A percentile compares a stretch with the other conserved stretches of the same genome.
phyloP scores from a whole-genome alignment of 1,284 basidiomycete species.

The Retiboletus flavoniger region DNA sequence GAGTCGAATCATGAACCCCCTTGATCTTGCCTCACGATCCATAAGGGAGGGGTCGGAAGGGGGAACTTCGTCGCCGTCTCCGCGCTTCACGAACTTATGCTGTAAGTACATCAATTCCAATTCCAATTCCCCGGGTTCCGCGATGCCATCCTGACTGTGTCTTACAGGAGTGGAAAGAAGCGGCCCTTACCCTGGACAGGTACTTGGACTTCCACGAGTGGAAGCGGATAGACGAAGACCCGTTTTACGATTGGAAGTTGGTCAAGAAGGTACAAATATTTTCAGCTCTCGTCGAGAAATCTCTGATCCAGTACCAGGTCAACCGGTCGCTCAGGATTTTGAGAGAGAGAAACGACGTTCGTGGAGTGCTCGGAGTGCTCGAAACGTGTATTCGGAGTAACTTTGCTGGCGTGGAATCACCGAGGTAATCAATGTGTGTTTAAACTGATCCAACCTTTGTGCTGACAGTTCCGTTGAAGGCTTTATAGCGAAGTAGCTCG shows the following conservation, averaged over 20 bases:
- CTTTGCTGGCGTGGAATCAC: conserved; percentile 93
- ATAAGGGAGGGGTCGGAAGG: conserved; percentile 82
- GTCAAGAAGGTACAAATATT: conserved; percentile 60
- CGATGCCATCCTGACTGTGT: not conserved
- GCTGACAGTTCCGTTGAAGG: conserved; percentile 37
- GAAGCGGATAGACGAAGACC: conserved; percentile 84
- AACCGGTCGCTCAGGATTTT: conserved; percentile 61
- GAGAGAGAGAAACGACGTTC: conserved; percentile 72
- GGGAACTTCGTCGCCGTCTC: conserved; percentile 70
- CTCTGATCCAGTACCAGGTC: conserved; percentile 43
- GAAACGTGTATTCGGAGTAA: conserved; percentile 92
- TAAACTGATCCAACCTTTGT: not conserved
- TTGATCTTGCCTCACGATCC: conserved; percentile 1
- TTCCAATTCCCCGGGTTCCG: not conserved
- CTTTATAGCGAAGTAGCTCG: conserved; percentile 83
- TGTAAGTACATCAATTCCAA: conserved; percentile 31
- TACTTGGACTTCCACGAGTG: conserved; percentile 84
- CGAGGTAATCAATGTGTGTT: conserved; percentile 45
- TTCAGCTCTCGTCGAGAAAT: not conserved
- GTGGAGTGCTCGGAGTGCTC: conserved; percentile 85
- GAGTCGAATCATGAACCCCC: conserved; percentile 25
- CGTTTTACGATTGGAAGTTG: conserved; percentile 86
- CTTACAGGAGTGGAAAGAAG: conserved; percentile 77
- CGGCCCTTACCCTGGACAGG: conserved; percentile 77
- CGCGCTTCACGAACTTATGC: conserved; percentile 73